phyloP scores from a whole-genome alignment of 805 yeast species.

The Candida succiphila region DNA sequence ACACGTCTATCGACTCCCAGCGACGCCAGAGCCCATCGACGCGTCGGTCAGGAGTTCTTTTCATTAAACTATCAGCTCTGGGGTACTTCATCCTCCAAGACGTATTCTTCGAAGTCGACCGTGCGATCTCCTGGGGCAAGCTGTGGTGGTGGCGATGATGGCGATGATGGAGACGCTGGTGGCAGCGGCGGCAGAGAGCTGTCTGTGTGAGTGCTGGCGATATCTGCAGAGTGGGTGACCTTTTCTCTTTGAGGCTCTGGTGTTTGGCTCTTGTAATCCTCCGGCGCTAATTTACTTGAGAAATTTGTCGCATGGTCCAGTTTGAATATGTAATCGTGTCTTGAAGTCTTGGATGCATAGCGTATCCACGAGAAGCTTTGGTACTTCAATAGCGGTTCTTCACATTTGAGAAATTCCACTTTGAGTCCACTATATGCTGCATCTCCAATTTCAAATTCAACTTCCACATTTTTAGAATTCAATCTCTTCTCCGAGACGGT shows the following conservation, averaged over 20 bases:
- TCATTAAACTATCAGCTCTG: too few relatives aligned
- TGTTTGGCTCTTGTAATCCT: not conserved
- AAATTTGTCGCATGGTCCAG: constrained; percentile 11
- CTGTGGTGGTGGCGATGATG: not conserved
- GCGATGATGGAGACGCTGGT: not conserved
- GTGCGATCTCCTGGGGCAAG: constrained; percentile 6
- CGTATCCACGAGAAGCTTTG: constrained; percentile 73
- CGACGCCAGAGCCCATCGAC: too few relatives aligned
- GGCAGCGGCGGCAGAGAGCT: not conserved
- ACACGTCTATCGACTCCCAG: too few relatives aligned
- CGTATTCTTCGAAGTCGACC: constrained; percentile 18
- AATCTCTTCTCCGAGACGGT: not conserved
- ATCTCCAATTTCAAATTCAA: constrained; percentile 51
- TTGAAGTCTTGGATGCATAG: constrained; percentile 36
- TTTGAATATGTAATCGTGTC: constrained; percentile 19
- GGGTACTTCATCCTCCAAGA: constrained; percentile 5
- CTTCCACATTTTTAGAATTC: constrained; percentile 7
- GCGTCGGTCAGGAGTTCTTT: too few relatives aligned
- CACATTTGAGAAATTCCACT: constrained; percentile 56
- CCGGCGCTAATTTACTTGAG: constrained; percentile 1
- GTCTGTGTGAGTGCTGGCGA: not conserved
- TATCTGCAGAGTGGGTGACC: not conserved
- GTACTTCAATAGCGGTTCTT: constrained; percentile 47
- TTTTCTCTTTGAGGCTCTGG: constrained; percentile 1
- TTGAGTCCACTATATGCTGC: constrained; percentile 56